Percentiles rank a stretch among this genome's conserved stretches.
Conservation (phyloP, 208 protist species). For the Herpetomonas tarakana region DNA sequence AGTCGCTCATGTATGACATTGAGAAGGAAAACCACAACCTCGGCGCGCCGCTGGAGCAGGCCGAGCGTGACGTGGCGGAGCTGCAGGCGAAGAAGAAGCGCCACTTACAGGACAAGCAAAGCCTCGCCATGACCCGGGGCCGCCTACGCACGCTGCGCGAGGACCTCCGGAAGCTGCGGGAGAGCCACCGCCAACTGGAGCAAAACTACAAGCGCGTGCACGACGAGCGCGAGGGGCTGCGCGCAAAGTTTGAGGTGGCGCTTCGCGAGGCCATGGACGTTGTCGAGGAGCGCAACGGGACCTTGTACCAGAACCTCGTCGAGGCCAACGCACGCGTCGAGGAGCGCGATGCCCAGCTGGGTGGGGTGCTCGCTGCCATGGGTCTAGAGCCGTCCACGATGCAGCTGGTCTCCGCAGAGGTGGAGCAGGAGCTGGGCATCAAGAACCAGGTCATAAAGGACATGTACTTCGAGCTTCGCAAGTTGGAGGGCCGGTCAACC, state of each 20-base stretch:
- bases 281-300: conserved; percentile 79
- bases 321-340: conserved; percentile 72
- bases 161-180: conserved; percentile 77
- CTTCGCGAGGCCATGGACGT: conserved; percentile 87
- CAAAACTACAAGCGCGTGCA: conserved; percentile 86
- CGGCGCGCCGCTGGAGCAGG: conserved; percentile 91
- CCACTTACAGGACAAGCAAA: conserved; percentile 94
- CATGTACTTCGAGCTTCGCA: conserved; percentile 94
- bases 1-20: conserved; percentile 97
- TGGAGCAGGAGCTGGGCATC: conserved; percentile 88
- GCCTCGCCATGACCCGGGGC: conserved; percentile 79
- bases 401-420: conserved; percentile 77
- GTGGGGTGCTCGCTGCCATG: conserved; percentile 88
- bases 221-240: conserved; percentile 94
- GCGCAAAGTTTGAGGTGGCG: conserved; percentile 88
- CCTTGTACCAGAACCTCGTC: conserved; percentile 76
- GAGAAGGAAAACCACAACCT: conserved; percentile 95
- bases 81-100: conserved; percentile 91
- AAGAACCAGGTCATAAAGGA: conserved; percentile 96
- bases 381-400: conserved; percentile 91
- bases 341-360: conserved; percentile 87
- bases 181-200: conserved; percentile 90
- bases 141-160: conserved; percentile 77
- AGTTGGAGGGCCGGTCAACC: conserved; percentile 57
- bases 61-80: conserved; percentile 86